These are phyloP conservation scores for Ramaria sp. DNA, from an alignment of 768 basidiomycete species.

Conservation along the genomic window DNA sequence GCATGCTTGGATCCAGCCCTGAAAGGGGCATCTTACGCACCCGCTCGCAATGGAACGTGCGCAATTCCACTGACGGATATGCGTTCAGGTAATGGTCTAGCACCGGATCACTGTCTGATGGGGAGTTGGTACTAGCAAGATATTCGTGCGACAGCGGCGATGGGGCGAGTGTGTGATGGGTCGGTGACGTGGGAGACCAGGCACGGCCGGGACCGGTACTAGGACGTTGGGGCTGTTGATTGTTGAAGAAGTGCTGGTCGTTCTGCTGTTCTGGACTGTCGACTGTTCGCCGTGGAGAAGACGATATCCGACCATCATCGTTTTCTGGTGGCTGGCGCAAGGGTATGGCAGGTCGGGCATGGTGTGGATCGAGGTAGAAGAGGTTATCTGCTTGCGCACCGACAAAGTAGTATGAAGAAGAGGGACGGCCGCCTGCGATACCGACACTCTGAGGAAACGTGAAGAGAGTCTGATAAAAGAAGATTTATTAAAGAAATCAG, in stretches of 20 bases:
- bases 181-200: conserved; percentile 1
- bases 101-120: conserved; percentile 30
- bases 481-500: not conserved
- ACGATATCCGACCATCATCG: conserved; percentile 7
- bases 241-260: not conserved
- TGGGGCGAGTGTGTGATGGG: conserved; percentile 1
- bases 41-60: conserved; percentile 94
- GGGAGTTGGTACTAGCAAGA: not conserved
- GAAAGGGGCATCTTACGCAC: conserved; percentile 90
- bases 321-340: conserved; percentile 40
- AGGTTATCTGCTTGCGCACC: conserved; percentile 83
- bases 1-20: conserved; percentile 92
- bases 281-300: not conserved
- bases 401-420: conserved; percentile 97
- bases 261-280: conserved; percentile 2
- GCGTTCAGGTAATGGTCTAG: conserved; percentile 61
- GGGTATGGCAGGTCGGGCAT: conserved; percentile 67
- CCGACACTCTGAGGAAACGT: conserved; percentile 94
- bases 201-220: not conserved
- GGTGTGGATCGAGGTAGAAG: conserved; percentile 74
- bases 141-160: conserved; percentile 6
- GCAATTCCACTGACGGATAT: conserved; percentile 62
- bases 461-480: conserved; percentile 53
- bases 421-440: conserved; percentile 92
- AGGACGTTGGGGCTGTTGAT: not conserved